Percentiles rank a stretch among this genome's conserved stretches.
These are phyloP conservation scores for Suillus subaureus DNA, from an alignment of 768 basidiomycete species.

Conservation along the genomic window DNA sequence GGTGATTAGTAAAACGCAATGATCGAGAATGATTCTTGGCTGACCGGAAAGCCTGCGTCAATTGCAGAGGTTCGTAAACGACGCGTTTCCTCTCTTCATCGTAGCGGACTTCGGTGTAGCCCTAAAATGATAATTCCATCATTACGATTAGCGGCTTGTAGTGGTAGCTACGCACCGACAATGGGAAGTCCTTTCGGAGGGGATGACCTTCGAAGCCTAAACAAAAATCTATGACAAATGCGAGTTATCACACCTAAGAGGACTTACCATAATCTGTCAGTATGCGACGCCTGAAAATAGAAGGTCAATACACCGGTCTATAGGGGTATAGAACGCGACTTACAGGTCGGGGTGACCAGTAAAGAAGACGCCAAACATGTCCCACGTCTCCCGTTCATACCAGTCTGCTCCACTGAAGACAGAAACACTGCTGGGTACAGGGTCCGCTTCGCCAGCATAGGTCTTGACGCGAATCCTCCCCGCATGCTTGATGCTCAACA, in stretches of 20 bases:
- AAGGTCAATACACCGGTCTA: neutral
- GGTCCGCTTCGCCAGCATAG: slow-evolving; percentile 90
- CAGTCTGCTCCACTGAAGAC: slow-evolving; percentile 94
- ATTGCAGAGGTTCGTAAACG: slow-evolving; percentile 95
- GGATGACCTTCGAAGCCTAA: slow-evolving; percentile 96
- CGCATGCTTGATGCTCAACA: slow-evolving; percentile 77
- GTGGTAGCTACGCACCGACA: slow-evolving; percentile 64
- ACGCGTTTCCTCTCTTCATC: slow-evolving; percentile 98
- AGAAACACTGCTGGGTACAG: slow-evolving; percentile 79
- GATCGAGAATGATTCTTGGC: slow-evolving; percentile 17
- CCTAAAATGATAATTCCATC: slow-evolving; percentile 47
- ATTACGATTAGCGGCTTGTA: too few species aligned
- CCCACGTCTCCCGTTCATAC: slow-evolving; percentile 99
- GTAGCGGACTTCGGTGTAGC: slow-evolving; percentile 98
- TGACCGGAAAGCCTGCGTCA: slow-evolving; percentile 97
- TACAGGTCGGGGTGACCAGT: slow-evolving; percentile 94
- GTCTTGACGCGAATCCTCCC: slow-evolving; percentile 96
- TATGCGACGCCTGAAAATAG: slow-evolving; percentile 76
- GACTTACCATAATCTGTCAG: slow-evolving; percentile 91
- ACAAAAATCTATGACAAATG: slow-evolving; percentile 3
- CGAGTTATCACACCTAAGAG: neutral
- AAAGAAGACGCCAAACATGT: slow-evolving; percentile 97
- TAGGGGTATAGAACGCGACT: slow-evolving; percentile 33
- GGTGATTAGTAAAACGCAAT: slow-evolving; percentile 8
- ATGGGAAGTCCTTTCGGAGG: slow-evolving; percentile 95